Percentiles rank a stretch among this genome's conserved stretches.
Conservation (phyloP, 768 basidiomycete genomes). For the Tulasnella sp. region DNA sequence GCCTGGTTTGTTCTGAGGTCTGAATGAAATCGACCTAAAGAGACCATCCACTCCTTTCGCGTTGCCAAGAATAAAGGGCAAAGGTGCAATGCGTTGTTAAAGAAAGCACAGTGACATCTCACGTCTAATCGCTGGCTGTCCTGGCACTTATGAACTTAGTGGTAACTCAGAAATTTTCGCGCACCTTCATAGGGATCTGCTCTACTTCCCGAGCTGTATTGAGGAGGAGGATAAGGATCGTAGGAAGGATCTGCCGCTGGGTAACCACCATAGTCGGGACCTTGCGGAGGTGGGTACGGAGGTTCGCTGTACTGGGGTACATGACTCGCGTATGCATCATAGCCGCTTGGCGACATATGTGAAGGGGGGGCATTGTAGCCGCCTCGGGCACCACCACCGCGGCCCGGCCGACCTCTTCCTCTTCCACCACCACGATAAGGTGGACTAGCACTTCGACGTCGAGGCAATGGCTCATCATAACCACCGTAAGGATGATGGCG, state of each 20-base stretch:
- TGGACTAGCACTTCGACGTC: conserved; percentile 41
- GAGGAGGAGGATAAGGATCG: background rate
- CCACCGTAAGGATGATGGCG: conserved; percentile 80
- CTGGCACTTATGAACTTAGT: too few species aligned
- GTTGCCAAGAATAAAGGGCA: too few species aligned
- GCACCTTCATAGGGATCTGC: too few species aligned
- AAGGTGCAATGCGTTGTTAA: too few species aligned
- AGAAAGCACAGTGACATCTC: too few species aligned
- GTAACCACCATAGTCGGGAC: conserved; percentile 6
- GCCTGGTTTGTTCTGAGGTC: too few species aligned
- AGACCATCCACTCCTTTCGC: too few species aligned
- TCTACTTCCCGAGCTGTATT: too few species aligned
- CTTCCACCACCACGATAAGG: conserved; percentile 31
- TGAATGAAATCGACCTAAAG: too few species aligned
- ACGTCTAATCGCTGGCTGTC: too few species aligned
- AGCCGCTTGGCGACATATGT: conserved; percentile 26
- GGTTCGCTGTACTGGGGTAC: background rate
- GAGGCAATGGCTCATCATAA: conserved; percentile 48
- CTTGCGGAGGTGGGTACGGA: background rate
- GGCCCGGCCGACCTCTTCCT: conserved; percentile 36
- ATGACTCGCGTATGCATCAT: conserved; percentile 8
- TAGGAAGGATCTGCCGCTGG: too few species aligned
- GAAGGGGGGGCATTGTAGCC: conserved; percentile 29
- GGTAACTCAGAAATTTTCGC: too few species aligned
- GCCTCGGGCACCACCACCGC: conserved; percentile 31